A percentile compares a stretch with the other conserved stretches of the same genome.
These are phyloP conservation scores for Colletotrichum sp. DNA, from an alignment of 2,329 filamentous ascomycete genomes.

Conservation along the genomic window DNA sequence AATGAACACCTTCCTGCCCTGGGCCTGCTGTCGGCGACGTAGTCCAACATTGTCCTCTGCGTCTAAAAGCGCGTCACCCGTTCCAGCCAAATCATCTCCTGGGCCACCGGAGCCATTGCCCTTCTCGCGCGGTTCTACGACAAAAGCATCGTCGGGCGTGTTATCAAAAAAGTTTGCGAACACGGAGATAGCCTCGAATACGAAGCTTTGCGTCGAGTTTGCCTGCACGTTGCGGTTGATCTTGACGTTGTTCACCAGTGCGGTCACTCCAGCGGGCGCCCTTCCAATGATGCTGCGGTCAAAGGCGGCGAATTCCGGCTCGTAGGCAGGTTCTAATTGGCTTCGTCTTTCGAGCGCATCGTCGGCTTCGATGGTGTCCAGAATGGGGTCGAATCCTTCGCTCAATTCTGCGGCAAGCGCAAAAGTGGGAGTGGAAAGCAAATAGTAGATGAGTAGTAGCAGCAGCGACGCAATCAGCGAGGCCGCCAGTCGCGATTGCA, in stretches of 20 bases:
- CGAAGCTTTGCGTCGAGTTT: conserved; percentile 68
- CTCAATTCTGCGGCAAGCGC: conserved; percentile 65
- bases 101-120: conserved; percentile 28
- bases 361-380: conserved; percentile 25
- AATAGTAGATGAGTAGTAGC: conserved; percentile 64
- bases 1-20: conserved; percentile 69
- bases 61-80: conserved; percentile 19
- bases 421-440: conserved; percentile 62
- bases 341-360: conserved; percentile 23
- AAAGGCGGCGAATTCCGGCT: conserved; percentile 66
- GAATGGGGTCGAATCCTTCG: conserved; percentile 24
- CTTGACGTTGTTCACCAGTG: conserved; percentile 70
- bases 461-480: conserved; percentile 67
- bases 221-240: conserved; percentile 63
- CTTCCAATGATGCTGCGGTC: conserved; percentile 69
- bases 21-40: conserved; percentile 27
- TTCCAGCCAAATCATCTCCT: conserved; percentile 22
- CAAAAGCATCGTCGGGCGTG: neutral
- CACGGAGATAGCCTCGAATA: conserved; percentile 63
- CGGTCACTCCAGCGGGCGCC: conserved; percentile 54
- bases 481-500: conserved; percentile 75
- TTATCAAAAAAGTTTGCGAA: conserved; percentile 39
- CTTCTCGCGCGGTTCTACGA: conserved; percentile 22
- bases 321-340: conserved; percentile 46
- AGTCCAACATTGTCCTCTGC: conserved; percentile 20